Base-by-base conservation (phyloP, 176 grass and related monocot species). In the Eragrostis nindensis region DNA sequence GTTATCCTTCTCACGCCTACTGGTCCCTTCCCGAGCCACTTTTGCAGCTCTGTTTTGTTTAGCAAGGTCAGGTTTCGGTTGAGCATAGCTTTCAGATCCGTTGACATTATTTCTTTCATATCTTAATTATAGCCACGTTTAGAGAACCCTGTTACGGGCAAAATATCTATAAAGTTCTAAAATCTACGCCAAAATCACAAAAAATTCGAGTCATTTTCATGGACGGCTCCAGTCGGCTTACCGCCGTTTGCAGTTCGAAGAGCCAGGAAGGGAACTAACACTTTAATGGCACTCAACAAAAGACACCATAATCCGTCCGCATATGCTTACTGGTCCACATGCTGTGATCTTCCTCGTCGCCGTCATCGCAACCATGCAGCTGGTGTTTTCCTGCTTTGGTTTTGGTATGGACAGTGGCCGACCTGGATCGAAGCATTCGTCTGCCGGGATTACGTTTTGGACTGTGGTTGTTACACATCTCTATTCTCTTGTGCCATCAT, bases 211-310 rank as follows among this genome's bases (percentile, higher is more conserved):
- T 38, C 75, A 0, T 68, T 53, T 66, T 43, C 86, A 40, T 54
- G 2, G 30, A 62, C 48, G 24, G 29, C 75, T 74, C 8, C 5
- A 24, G 10, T 29, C 19, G 68, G 86, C 60, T 45, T 7, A 79
- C 80, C 21, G 25, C 64, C 38, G 56, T 67, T 9, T 27, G 68
- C 22, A 74, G 74, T 60, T 43, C 16, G 60, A 84, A 79, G 27
- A 56, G 64, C 5, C 47, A 14, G 1, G 78, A 24, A 2, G 24
- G 5, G 67, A 4, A 17, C 26, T 6, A 8, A 36, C 32, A 36
- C 32, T 36, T 36, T 36, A 36, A 12, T 36, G 24, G 14, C 73
- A 27, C 66, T 52, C 68, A 11, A 43, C 29, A 14, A 62, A 41
- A 5, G 42, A 50, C 62, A 53, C 2, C 30, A 45, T 53, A 29